These are phyloP conservation scores for Mastigamoeba balamuthi DNA, from an alignment of 78 protist genomes.

Conservation along the genomic window DNA sequence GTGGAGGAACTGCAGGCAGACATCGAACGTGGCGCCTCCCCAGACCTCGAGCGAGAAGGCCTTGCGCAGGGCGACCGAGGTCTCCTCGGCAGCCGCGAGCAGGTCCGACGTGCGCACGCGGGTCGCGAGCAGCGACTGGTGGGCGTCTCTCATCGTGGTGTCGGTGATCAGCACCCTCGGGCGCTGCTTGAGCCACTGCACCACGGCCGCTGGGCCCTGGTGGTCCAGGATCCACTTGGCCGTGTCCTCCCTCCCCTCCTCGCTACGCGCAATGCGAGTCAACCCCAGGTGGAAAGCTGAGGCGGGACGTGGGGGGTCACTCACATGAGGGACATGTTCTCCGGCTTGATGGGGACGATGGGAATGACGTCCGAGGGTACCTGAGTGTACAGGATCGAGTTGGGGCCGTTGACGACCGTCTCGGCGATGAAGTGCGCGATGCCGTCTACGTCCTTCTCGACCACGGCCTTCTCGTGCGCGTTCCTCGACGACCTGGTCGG, in stretches of 20 bases:
- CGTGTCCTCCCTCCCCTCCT: neutral
- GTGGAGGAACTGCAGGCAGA: conserved; percentile 65
- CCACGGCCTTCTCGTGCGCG: too few species aligned
- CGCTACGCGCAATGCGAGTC: neutral
- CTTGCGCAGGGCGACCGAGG: conserved; percentile 10
- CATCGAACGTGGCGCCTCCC: conserved; percentile 94
- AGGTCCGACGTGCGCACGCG: conserved; percentile 73
- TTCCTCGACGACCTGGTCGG: too few species aligned
- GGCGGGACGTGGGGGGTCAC: neutral
- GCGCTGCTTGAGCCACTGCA: conserved; percentile 20
- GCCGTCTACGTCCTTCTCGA: too few species aligned
- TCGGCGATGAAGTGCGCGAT: conserved; percentile 33
- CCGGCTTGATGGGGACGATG: neutral
- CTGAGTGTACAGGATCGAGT: neutral
- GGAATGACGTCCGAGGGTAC: neutral
- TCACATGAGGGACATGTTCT: neutral
- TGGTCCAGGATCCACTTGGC: neutral
- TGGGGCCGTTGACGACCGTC: conserved; percentile 24
- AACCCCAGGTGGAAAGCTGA: neutral
- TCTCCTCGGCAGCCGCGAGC: conserved; percentile 28
- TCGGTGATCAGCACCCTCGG: conserved; percentile 46
- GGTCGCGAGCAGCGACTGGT: conserved; percentile 79
- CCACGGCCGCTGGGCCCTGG: conserved; percentile 58
- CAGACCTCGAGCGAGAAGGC: conserved; percentile 23
- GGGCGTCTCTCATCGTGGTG: conserved; percentile 87